Evolutionary conservation across 192 early-diverging fungal genomes (phyloP).

Genomic region (Linnemannia zychae): DNA sequence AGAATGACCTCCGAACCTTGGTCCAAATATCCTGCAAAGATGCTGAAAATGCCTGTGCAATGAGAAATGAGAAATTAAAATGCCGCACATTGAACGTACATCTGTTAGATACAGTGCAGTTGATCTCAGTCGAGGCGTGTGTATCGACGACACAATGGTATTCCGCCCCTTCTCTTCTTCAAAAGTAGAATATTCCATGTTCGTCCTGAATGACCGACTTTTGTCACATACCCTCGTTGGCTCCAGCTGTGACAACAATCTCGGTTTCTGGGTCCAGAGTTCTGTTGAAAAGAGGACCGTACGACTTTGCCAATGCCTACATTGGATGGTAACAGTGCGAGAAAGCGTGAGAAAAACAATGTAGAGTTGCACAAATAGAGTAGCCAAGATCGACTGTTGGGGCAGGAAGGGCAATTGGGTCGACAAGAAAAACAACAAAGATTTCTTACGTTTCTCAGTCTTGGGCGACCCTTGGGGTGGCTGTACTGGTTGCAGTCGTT

Average conservation of each 20-base stretch:
- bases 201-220: not conserved
- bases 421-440: not conserved
- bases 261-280: constrained; percentile 82
- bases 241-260: constrained; percentile 91
- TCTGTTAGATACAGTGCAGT: not conserved
- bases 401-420: not conserved
- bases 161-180: not conserved
- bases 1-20: constrained; percentile 89
- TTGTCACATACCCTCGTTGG: constrained; percentile 78
- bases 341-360: constrained; percentile 16
- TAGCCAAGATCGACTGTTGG: not conserved
- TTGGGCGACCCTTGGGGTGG: constrained; percentile 75
- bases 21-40: constrained; percentile 87
- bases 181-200: constrained; percentile 8
- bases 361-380: not conserved
- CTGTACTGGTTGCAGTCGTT: constrained; percentile 90
- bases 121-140: not conserved
- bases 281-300: constrained; percentile 76
- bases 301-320: constrained; percentile 81
- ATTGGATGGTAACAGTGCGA: not conserved
- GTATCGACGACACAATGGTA: not conserved
- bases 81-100: not conserved
- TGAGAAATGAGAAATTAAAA: not conserved
- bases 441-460: constrained; percentile 61
- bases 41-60: constrained; percentile 74